phyloP scores from a whole-genome alignment of 192 early-diverging fungal species.

The Backusella liffmaniae region DNA sequence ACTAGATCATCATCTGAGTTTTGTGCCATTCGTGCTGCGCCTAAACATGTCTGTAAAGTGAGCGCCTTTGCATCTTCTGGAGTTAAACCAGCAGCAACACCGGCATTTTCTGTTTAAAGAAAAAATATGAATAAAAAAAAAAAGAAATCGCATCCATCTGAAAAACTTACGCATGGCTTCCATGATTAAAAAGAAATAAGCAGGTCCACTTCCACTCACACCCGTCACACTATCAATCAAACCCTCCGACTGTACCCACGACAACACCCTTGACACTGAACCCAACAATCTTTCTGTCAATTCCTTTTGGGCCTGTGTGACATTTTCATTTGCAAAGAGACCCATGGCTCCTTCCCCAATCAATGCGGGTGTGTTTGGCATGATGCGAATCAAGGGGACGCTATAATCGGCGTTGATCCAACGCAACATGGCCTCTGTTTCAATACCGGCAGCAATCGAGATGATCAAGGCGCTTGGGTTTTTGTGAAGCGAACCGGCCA shows the following conservation, averaged over 20 bases:
- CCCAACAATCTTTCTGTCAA: conserved; percentile 67
- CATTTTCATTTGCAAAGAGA: conserved; percentile 61
- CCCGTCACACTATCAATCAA: conserved; percentile 84
- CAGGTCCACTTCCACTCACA: conserved; percentile 85
- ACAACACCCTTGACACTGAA: conserved; percentile 70
- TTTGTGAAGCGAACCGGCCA: conserved; percentile 46
- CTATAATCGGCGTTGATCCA: conserved; percentile 56
- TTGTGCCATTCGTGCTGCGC: conserved; percentile 85
- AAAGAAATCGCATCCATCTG: not conserved
- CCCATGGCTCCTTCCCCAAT: conserved; percentile 85
- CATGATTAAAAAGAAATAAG: conserved; percentile 90
- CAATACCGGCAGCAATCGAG: conserved; percentile 90
- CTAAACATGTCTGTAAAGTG: conserved; percentile 91
- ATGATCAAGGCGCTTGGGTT: conserved; percentile 67
- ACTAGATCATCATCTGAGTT: conserved; percentile 64
- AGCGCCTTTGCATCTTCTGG: conserved; percentile 71
- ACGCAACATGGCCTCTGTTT: conserved; percentile 67
- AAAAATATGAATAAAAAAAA: conserved; percentile 71
- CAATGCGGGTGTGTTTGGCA: conserved; percentile 94
- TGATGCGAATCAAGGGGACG: conserved; percentile 55
- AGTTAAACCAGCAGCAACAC: conserved; percentile 70
- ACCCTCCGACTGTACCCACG: conserved; percentile 75
- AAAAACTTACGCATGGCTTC: conserved; percentile 63
- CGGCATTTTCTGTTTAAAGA: conserved; percentile 81
- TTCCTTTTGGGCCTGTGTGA: conserved; percentile 58